Conservation (phyloP, 352 stramenopile species). For the Plasmopara viticola region DNA sequence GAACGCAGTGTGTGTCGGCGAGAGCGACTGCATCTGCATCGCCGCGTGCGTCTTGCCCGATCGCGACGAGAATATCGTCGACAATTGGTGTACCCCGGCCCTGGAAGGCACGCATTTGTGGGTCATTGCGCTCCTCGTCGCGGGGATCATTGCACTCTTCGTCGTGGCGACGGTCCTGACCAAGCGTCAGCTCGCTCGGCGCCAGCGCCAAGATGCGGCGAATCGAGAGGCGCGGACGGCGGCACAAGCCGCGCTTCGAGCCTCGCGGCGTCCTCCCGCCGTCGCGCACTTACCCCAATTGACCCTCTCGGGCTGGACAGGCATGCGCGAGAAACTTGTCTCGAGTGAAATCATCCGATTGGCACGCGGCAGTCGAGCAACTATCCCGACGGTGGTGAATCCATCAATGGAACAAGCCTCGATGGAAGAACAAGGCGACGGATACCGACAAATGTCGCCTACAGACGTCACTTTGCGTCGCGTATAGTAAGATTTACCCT, state of each 20-base stretch:
- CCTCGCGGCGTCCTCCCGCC: constrained; percentile 9
- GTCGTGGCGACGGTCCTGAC: constrained; percentile 16
- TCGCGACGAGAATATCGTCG: constrained; percentile 18
- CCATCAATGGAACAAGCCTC: constrained; percentile 12
- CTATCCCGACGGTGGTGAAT: constrained; percentile 14
- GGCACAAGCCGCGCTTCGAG: constrained; percentile 8
- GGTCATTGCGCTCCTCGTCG: constrained; percentile 20
- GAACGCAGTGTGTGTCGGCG: constrained; percentile 24
- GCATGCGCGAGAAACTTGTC: constrained; percentile 43
- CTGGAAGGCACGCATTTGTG: constrained; percentile 22
- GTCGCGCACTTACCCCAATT: constrained; percentile 26
- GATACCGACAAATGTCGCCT: constrained; percentile 30
- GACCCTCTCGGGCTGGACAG: constrained; percentile 42
- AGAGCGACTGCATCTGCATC: constrained; percentile 38
- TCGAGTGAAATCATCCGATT: constrained; percentile 22
- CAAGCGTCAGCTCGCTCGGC: constrained; percentile 18
- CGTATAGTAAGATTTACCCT: constrained; percentile 12
- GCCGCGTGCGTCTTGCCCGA: constrained; percentile 26
- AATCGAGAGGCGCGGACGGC: constrained; percentile 11
- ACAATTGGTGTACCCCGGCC: constrained; percentile 25
- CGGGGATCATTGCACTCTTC: constrained; percentile 23
- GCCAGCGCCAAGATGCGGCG: constrained; percentile 9
- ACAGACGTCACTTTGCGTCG: constrained; percentile 15
- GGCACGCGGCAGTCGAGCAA: constrained; percentile 2
- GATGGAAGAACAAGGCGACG: constrained; percentile 33